Base-by-base conservation (phyloP, 2,329 filamentous ascomycete species). In the Arthroderma uncinatum region DNA sequence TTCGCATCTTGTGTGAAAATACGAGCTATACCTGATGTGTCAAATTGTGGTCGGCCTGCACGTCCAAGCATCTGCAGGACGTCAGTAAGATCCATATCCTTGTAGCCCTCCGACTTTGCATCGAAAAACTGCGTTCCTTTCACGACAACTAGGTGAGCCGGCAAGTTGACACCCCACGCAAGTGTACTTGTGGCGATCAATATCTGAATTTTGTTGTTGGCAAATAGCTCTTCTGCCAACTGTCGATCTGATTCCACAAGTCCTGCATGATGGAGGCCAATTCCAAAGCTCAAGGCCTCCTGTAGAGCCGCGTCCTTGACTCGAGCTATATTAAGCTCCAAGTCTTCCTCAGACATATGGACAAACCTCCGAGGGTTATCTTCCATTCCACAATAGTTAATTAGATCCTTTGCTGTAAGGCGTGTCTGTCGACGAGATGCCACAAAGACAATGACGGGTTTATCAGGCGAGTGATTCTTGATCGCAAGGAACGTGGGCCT, bases 41-140 rank as follows among this genome's bases (percentile, higher is more conserved):
- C 93, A 69, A 98, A 98, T 68, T 98, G 93, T 2, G 93, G 93
- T 61, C 93, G 87, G 14, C 93, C 93, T 10, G 93, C 93, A 73
- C 93, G 86, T 64, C 93, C 93, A 28, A 98, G 78, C 93, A 98
- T 98, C 73, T 98, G 93, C 60, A 98, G 76, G 33, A 98, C 93
- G 72, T 98, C 93, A 0, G 93, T 98, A 59, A 98, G 76, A 69
- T 98, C 93, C 94, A 98, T 98, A 71, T 98, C 94, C 68, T 89
- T 93, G 74, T 98, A 98, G 0, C 87, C 92, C 74, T 97, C 93
- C 3, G 89, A 93, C 73, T 98, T 98, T 39, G 93, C 93, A 66
- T 98, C 93, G 68, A 94, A 98, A 74, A 88, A 98, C 67, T 98
- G 94, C 0, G 93, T 98, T 56, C 93, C 93, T 71, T 98, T 98